phyloP scores from a whole-genome alignment of 2,329 filamentous ascomycete species.

The Microdochium nivale region DNA sequence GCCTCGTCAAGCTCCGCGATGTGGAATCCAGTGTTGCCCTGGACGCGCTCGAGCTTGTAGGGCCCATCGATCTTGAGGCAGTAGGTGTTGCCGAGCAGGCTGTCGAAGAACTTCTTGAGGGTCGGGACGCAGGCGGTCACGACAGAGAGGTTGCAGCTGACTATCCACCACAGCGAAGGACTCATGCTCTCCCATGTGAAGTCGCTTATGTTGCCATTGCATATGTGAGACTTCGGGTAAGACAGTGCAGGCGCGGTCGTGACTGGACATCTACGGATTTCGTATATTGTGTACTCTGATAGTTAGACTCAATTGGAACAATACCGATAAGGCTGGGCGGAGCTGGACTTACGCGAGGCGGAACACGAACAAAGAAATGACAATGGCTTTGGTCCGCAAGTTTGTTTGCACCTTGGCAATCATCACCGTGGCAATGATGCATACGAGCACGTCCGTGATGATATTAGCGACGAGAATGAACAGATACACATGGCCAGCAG shows the following conservation, averaged over 20 bases:
- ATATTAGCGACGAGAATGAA: neutral
- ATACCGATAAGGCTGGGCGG: too few relatives aligned
- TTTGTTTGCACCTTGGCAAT: neutral
- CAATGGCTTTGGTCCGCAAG: neutral
- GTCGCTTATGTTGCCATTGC: neutral
- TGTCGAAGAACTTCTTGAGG: neutral
- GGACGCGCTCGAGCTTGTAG: neutral
- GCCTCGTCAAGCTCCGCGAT: neutral
- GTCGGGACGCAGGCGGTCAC: neutral
- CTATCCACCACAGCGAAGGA: neutral
- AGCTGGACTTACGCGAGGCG: neutral
- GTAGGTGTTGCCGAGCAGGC: neutral
- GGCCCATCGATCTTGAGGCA: neutral
- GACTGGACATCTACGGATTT: neutral
- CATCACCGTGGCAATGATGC: neutral
- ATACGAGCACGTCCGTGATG: neutral
- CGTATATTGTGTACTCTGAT: neutral
- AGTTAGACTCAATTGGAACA: neutral
- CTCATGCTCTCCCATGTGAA: neutral
- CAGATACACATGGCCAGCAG: neutral
- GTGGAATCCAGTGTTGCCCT: neutral
- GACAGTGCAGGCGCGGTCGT: neutral
- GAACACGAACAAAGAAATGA: neutral
- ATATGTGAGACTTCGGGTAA: neutral
- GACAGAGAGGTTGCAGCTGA: neutral